phyloP scores from a whole-genome alignment of 2,329 filamentous ascomycete genomes.

The Xylariales sp. region DNA sequence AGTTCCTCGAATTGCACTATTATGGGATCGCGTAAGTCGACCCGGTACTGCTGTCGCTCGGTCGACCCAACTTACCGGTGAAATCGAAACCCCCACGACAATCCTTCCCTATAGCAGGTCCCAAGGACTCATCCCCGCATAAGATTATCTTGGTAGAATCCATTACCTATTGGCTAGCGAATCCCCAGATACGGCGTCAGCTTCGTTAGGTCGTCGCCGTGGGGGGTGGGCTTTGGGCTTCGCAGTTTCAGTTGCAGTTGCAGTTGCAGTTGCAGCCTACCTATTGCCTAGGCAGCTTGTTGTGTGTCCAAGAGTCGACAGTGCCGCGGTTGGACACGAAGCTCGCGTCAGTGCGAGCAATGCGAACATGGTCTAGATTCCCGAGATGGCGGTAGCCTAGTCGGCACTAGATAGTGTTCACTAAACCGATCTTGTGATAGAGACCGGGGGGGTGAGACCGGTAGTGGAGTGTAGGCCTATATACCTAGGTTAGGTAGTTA shows the following conservation, averaged over 20 bases:
- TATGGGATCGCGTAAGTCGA: not conserved
- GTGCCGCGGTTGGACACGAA: not conserved
- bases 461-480: too few relatives aligned
- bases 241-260: not conserved
- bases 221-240: not conserved
- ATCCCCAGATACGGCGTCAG: not conserved
- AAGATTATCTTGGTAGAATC: constrained; percentile 21
- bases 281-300: not conserved
- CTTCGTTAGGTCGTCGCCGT: not conserved
- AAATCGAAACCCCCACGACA: constrained; percentile 32
- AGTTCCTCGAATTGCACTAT: constrained; percentile 34
- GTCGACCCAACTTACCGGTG: constrained; percentile 12
- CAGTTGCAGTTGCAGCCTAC: too few relatives aligned
- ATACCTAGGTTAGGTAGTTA: too few relatives aligned
- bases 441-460: not conserved
- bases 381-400: not conserved
- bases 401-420: not conserved
- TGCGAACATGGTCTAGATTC: not conserved
- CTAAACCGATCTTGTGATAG: not conserved
- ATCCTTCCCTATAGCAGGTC: constrained; percentile 9
- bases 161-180: constrained; percentile 7
- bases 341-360: constrained; percentile 6
- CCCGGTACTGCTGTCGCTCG: not conserved
- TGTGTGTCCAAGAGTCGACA: not conserved
- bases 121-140: constrained; percentile 28